A percentile compares a stretch with the other conserved stretches of the same genome.
These are phyloP conservation scores for Candida smagusa DNA, from an alignment of 1,139 yeast species.

Conservation along the genomic window DNA sequence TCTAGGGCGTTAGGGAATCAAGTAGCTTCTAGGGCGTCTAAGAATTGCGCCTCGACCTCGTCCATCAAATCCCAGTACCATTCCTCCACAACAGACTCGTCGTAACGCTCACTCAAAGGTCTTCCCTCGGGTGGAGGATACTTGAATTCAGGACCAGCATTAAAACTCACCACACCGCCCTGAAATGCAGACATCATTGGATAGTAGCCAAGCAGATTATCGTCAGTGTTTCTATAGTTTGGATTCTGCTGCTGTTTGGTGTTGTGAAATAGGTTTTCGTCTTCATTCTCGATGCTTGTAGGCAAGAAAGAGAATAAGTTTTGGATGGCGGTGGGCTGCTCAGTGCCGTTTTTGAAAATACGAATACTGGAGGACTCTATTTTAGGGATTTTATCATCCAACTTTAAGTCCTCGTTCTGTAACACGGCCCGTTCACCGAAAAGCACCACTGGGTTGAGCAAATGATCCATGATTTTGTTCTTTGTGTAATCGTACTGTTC, in stretches of 20 bases:
- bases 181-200: constrained; percentile 85
- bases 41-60: constrained; percentile 70
- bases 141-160: constrained; percentile 66
- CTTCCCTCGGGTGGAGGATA: constrained; percentile 41
- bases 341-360: constrained; percentile 75
- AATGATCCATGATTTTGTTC: constrained; percentile 72
- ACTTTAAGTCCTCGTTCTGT: constrained; percentile 18
- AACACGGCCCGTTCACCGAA: constrained; percentile 61
- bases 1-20: background rate
- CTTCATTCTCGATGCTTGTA: constrained; percentile 28
- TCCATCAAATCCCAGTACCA: constrained; percentile 80
- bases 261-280: constrained; percentile 23
- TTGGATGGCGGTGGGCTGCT: constrained; percentile 62
- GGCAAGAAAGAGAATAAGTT: constrained; percentile 78
- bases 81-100: constrained; percentile 75
- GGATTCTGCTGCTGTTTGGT: constrained; percentile 47
- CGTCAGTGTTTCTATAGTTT: constrained; percentile 58
- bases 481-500: constrained; percentile 85
- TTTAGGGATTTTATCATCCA: constrained; percentile 27
- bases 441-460: constrained; percentile 68
- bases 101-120: constrained; percentile 60
- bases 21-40: constrained; percentile 40
- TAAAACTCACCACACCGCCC: constrained; percentile 71
- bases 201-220: constrained; percentile 84
- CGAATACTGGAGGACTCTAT: constrained; percentile 59